Base-by-base conservation (phyloP, 1,284 basidiomycete species). In the Coniferiporia sulphurascens region DNA sequence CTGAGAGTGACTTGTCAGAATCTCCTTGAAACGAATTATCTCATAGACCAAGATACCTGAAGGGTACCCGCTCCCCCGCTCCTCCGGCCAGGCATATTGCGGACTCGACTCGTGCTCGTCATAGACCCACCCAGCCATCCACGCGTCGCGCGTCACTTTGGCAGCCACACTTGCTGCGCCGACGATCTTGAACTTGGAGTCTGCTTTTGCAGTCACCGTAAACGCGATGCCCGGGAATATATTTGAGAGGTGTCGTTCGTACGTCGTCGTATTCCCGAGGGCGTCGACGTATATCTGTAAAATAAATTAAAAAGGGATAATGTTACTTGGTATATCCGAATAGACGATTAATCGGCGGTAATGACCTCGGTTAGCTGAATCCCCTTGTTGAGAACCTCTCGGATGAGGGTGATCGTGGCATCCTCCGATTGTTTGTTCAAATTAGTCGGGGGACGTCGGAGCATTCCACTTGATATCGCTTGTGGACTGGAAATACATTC, bases 91-190 rank as follows among this genome's bases (percentile, higher is more conserved):
- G 7, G 62, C 66, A 27, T 54, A 58, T 49, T 59, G 12, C 46
- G 49, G 55, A 45, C 57, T 57, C 52, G 27, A 55, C 48, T 49
- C 62, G 34, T 55, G 51, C 27, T 62, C 61, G 43, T 56, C 62
- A n/a, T 44, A 56, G 1, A 46, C 54, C 56, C 96, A 99, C 9
- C 81, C 79, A 56, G 96, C 89, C 19, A 99, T 79, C 73, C 93
- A 95, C 4, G 88, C 83, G 69, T 99, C 96, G 63, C 96, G 79
- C 0, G 96, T 99, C 22, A 95, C 95, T 73, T 99, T 99, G 4
- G 96, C 96, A 4, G 95, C 92, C 35, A 99, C 93, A 71, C 91
- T 95, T 1, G 96, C 97, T 5, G 96, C 96, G 19, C 94, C 91
- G 58, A 99, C 97, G 63, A 99, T 95, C 67, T 95, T 97, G 80